Base-by-base conservation (phyloP, 345 rosid genomes). In the Eucalyptus marginata region DNA sequence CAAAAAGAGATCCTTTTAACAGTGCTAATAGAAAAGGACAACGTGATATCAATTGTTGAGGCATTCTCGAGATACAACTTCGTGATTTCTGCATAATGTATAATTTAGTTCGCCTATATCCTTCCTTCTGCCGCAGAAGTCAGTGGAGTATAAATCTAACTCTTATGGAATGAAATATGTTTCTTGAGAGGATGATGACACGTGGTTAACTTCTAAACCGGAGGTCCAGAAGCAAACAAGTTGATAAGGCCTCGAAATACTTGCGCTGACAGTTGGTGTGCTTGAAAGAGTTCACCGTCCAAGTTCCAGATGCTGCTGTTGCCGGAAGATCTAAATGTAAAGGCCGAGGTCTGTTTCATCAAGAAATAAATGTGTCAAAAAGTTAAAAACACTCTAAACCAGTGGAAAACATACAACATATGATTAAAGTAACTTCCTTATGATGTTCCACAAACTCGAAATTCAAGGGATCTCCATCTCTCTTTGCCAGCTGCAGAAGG, bases 251-350 rank as follows among this genome's bases (percentile, higher is more conserved):
- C 96, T 47, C 94, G 95, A 89, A 96, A 94, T 84, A 97, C 99
- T 92, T 96, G 99, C 16, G 98, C 99, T 22, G 99, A 97, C 87
- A 96, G 95, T 88, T 95, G 93, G 88, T 96, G 98, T 71, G 99
- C 99, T 89, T 92, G 93, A 86, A 97, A 96, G 88, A 94, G 95
- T 97, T 97, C 99, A 15, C 99, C 99, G 54, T 96, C 99, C 93
- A 96, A 91, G 90, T 97, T 97, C 99, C 99, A 97, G 66, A 95
- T 89, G 89, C 99, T 96, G 93, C 96, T 93, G 29, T 96, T 93
- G 83, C 98, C 99, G 4, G 90, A 87, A 46, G 98, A 96, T 79
- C 95, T 95, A 92, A 97, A 97, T 54, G 99, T 95, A 88, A 96
- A 97, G 89, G 97, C 98, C 8, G 95, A 79, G 29, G 99, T 95